Base-by-base conservation (phyloP, 2,329 filamentous ascomycete genomes). In the Neonectria punicea region DNA sequence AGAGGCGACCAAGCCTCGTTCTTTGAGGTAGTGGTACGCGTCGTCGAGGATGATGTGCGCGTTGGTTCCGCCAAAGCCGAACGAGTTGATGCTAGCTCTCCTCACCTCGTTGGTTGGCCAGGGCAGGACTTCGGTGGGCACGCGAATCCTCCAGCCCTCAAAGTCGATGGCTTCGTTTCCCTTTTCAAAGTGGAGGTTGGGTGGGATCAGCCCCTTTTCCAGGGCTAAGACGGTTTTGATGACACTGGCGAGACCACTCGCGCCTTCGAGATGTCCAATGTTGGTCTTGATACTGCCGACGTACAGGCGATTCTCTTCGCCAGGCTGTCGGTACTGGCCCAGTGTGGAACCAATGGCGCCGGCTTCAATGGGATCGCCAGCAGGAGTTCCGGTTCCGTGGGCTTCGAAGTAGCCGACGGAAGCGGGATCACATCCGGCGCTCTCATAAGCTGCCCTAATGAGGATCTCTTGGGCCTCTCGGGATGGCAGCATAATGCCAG, bases 211-310 rank as follows among this genome's bases (percentile, higher is more conserved):
- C 5, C 65, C 65, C 8, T 70, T 63, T 25, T 76, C 73, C 0
- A 77, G 54, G 0, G 68, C 55, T 11, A 74, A 22, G 16, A 75
- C 61, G 2, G 68, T 55, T 34, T 78, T 78, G 22, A 77, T 71
- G 5, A 78, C 39, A 3, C 70, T 59, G 0, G 71, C 68, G 1
- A 78, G 32, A 0, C 75, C 76, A 0, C 67, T 69, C 1, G 70
- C 68, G 1, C 67, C 71, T 30, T 75, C 74, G 0, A 67, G 55
- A 32, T 77, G 76, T 1, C 76, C 74, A 14, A 85, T 78, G 44
- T 84, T 71, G 0, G 82, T 80, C 50, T 85, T 85, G 5, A 84
- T 78, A 0, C 80, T 82, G 11, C 82, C 82, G 3, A 83, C 76
- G 54, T 76, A 81, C 5, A 82, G 54, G 4, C 36, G 54, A n/a